Base-by-base conservation (phyloP, 2,329 filamentous ascomycete species). In the Scopulariopsis brevicaulis region DNA sequence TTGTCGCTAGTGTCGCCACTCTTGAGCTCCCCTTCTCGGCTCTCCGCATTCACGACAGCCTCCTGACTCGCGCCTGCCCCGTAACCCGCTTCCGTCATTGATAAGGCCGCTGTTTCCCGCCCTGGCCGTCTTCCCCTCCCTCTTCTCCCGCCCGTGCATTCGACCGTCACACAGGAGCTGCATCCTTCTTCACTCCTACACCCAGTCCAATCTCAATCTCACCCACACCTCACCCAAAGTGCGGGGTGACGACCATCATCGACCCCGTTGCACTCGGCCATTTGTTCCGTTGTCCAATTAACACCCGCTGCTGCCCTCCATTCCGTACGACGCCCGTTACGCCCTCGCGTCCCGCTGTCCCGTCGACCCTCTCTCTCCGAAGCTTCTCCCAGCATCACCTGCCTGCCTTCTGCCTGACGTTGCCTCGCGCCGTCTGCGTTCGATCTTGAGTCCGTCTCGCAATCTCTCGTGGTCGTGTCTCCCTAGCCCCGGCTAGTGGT, bases 241-340 rank as follows among this genome's bases (percentile, higher is more conserved):
- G 61, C 62, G 61, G 61, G 59, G 59, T 61, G 56, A 59, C 59
- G 63, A 58, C 62, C 63, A 20, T 62, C 61, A 53, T 59, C 63
- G 40, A 34, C 61, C 25, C 54, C 55, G 56, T 59, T 57, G 40
- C 56, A 52, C 46, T 50, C 46, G 46, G 11, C 18, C 24, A 46
- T 59, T 34, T 46, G 46, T 48, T 61, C 37, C 51, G 60, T 55
- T 62, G 60, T 63, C 65, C 67, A 67, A 70, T 70, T 64, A 65
- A 51, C 61, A 61, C 55, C 63, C 63, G 60, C 61, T 58, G 59
- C 65, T 67, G 62, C 68, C 67, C 68, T 66, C 67, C 66, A 46
- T 53, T 51, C 58, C 58, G 53, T 18, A 18, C 51, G 14, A 28
- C 51, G 15, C 25, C 25, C 4, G 24, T 14, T 34, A 24, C 28